Percentiles rank a stretch among this genome's conserved stretches.
These are phyloP conservation scores for Akebia trifoliata DNA, from an alignment of 164 flowering plant species.

Conservation along the genomic window DNA sequence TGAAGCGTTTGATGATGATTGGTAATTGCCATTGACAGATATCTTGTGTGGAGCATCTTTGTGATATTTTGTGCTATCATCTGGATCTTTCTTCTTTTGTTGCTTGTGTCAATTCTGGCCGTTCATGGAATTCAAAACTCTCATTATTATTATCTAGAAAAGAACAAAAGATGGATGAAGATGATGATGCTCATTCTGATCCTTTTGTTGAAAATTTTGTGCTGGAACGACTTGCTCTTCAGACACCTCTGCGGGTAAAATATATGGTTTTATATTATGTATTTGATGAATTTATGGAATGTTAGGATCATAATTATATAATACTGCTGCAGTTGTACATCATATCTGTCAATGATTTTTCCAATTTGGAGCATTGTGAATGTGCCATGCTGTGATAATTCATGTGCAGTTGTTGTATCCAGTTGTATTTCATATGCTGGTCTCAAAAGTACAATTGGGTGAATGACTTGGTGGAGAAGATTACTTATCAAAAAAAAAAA, in stretches of 20 bases:
- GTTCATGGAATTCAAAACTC: constrained; percentile 63
- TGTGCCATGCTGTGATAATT: too few relatives aligned
- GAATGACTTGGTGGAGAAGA: too few relatives aligned
- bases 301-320: not conserved
- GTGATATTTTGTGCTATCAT: constrained; percentile 80
- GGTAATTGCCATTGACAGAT: constrained; percentile 41
- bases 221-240: constrained; percentile 83
- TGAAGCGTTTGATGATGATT: constrained; percentile 7
- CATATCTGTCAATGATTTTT: too few relatives aligned
- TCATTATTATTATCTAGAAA: constrained; percentile 67
- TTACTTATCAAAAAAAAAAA: too few relatives aligned
- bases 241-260: constrained; percentile 88
- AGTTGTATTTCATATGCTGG: too few relatives aligned
- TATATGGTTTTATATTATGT: not conserved
- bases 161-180: constrained; percentile 30
- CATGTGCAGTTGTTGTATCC: too few relatives aligned
- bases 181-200: constrained; percentile 44
- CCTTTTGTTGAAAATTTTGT: constrained; percentile 94
- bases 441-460: too few relatives aligned
- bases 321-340: too few relatives aligned
- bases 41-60: constrained; percentile 87
- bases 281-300: constrained; percentile 7
- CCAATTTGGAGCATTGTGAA: too few relatives aligned
- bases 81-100: constrained; percentile 95
- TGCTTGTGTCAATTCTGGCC: constrained; percentile 88